Evolutionary conservation across 2,329 filamentous ascomycete genomes (phyloP).

Genomic region (Zasmidium cellare): DNA sequence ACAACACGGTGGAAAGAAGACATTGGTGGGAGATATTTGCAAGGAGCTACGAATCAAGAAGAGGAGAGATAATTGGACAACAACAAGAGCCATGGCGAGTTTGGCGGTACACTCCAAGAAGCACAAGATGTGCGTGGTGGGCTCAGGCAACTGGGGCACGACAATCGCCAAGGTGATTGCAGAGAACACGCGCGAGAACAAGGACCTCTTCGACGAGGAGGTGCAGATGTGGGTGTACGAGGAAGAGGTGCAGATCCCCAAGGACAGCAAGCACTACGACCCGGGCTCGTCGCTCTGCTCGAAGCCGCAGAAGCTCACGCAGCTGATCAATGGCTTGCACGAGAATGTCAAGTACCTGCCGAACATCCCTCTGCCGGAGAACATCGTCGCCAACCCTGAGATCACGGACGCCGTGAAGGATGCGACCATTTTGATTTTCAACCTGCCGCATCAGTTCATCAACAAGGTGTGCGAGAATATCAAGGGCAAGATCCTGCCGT

Average conservation of each 20-base stretch:
- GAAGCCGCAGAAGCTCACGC: constrained; percentile 80
- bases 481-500: constrained; percentile 85
- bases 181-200: constrained; percentile 80
- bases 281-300: constrained; percentile 57
- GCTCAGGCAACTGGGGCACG: constrained; percentile 97
- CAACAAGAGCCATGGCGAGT: constrained; percentile 44
- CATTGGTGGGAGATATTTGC: not conserved
- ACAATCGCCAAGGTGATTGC: constrained; percentile 97
- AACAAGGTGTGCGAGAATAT: constrained; percentile 80
- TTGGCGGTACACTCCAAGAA: constrained; percentile 62
- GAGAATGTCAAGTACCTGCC: constrained; percentile 99
- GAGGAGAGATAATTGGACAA: not conserved
- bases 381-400: constrained; percentile 81
- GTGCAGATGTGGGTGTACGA: constrained; percentile 99
- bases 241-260: constrained; percentile 76
- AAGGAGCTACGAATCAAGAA: too few species aligned
- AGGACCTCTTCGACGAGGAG: constrained; percentile 78
- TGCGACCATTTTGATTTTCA: constrained; percentile 91
- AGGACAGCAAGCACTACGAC: constrained; percentile 73
- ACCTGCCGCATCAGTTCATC: constrained; percentile 96
- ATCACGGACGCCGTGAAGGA: constrained; percentile 76
- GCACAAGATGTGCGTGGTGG: constrained; percentile 91
- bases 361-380: constrained; percentile 77
- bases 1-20: not conserved
- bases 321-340: constrained; percentile 86